Evolutionary conservation across 2,329 filamentous ascomycete species (phyloP).

Genomic region (Drechslerella coelobrocha): DNA sequence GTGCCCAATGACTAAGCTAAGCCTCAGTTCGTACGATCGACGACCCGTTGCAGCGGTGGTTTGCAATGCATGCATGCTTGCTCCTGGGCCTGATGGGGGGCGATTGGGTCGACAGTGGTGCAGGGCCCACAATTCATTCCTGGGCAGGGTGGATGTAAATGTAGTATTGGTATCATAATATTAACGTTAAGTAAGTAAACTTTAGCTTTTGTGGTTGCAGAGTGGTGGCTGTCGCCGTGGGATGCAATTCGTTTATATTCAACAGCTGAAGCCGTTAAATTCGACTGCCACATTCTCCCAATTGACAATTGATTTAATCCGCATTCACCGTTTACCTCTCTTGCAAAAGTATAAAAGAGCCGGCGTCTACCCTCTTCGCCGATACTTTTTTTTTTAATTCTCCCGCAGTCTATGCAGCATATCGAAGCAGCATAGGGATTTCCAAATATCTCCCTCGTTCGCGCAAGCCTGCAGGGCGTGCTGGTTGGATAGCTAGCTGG

Average conservation of each 20-base stretch:
- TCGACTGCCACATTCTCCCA: slow-evolving; percentile 5
- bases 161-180: no score
- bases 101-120: slow-evolving; percentile 39
- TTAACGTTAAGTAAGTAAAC: no score
- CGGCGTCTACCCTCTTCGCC: no score
- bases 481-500: no score
- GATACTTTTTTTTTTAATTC: background rate
- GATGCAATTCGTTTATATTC: slow-evolving; percentile 19
- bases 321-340: background rate
- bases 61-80: no score
- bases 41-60: background rate
- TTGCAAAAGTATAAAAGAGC: no score
- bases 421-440: no score
- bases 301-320: no score
- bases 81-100: slow-evolving; percentile 43
- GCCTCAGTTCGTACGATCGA: slow-evolving; percentile 19
- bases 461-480: no score
- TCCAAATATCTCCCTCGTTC: no score
- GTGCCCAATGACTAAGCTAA: slow-evolving; percentile 52
- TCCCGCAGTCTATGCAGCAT: slow-evolving; percentile 5
- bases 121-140: slow-evolving; percentile 9
- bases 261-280: no score
- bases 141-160: background rate
- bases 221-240: background rate
- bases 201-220: no score